These are phyloP conservation scores for Fagus sylvatica DNA, from an alignment of 306 rosid species.

Conservation along the genomic window DNA sequence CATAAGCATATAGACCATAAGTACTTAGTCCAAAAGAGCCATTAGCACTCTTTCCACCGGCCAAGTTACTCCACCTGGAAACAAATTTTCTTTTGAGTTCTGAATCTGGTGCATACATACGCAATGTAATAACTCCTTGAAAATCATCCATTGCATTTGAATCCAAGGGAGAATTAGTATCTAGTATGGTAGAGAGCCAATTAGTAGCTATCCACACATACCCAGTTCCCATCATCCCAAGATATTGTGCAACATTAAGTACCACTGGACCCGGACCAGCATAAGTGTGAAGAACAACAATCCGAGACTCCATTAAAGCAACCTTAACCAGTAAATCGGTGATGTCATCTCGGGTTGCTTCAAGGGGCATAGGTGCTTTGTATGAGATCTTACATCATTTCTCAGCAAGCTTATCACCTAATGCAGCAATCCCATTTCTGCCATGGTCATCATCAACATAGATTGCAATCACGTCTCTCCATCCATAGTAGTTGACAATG, in stretches of 20 bases:
- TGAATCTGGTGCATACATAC: slow-evolving; percentile 68
- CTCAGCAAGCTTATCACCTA: slow-evolving; percentile 78
- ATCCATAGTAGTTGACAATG: slow-evolving; percentile 57
- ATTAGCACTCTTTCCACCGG: slow-evolving; percentile 33
- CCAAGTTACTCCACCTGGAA: slow-evolving; percentile 77
- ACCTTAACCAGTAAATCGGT: slow-evolving; percentile 73
- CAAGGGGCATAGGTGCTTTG: slow-evolving; percentile 67
- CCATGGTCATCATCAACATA: slow-evolving; percentile 86
- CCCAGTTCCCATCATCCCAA: slow-evolving; percentile 85
- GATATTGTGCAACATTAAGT: slow-evolving; percentile 58
- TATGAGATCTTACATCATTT: slow-evolving; percentile 77
- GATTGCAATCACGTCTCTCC: slow-evolving; percentile 89
- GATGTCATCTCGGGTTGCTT: slow-evolving; percentile 50
- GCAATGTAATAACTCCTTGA: slow-evolving; percentile 77
- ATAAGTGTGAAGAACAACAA: slow-evolving; percentile 66
- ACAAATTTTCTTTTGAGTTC: slow-evolving; percentile 59
- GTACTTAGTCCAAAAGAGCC: slow-evolving; percentile 53
- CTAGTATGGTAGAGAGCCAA: slow-evolving; percentile 68
- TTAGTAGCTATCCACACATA: slow-evolving; percentile 87
- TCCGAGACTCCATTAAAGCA: slow-evolving; percentile 77
- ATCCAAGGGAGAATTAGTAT: slow-evolving; percentile 49
- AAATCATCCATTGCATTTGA: slow-evolving; percentile 45
- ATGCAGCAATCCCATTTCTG: slow-evolving; percentile 75
- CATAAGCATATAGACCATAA: slow-evolving; percentile 72
- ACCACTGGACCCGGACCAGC: slow-evolving; percentile 45